phyloP scores from a whole-genome alignment of 306 rosid genomes.

The Prunus davidiana region DNA sequence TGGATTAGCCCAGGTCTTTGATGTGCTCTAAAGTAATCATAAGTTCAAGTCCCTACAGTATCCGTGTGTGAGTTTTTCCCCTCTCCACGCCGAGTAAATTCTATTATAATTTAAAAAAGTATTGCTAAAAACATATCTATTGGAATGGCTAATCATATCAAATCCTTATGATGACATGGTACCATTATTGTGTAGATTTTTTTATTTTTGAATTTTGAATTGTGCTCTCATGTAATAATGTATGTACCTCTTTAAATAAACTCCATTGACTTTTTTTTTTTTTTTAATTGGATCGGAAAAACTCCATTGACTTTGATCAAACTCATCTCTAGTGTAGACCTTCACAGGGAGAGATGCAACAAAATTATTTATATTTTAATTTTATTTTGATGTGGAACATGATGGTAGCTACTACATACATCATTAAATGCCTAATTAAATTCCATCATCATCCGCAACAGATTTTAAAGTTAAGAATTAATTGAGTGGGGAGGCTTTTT shows the following conservation, averaged over 20 bases:
- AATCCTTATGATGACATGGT: no score
- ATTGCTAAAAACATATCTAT: no score
- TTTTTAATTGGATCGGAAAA: background rate
- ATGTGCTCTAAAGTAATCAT: no score
- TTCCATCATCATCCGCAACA: background rate
- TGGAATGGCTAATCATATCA: no score
- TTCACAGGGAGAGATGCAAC: background rate
- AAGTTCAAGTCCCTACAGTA: no score
- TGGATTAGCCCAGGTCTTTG: rapidly evolving
- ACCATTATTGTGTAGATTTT: no score
- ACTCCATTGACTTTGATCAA: no score
- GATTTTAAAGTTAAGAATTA: constrained; percentile 13
- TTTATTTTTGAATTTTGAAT: no score
- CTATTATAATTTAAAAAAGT: no score
- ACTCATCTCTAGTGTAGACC: background rate
- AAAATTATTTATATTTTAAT: background rate
- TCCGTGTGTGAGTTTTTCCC: no score
- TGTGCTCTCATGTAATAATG: no score
- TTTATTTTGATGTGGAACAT: background rate
- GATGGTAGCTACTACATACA: background rate
- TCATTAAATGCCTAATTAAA: constrained; percentile 14
- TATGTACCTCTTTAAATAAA: background rate
- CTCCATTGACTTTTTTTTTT: background rate
- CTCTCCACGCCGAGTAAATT: no score
- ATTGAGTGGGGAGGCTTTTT: constrained; percentile 36